Percentiles rank a stretch among this genome's conserved stretches.
Conservation (phyloP, 129 eudicot species). For the Silybum marianum region DNA sequence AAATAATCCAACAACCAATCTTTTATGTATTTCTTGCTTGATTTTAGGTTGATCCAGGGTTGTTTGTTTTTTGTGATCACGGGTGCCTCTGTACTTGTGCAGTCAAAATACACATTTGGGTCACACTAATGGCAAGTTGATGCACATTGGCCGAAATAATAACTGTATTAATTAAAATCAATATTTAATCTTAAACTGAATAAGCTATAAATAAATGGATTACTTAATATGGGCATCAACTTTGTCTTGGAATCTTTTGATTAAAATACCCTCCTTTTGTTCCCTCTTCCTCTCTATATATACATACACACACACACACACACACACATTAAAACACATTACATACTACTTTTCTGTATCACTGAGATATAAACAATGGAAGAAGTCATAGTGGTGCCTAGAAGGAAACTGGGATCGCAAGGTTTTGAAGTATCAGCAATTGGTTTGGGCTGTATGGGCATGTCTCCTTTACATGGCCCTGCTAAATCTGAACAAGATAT, state of each 20-base stretch:
- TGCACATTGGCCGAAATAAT: neutral
- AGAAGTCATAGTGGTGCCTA: conserved; percentile 27
- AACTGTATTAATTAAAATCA: conserved; percentile 9
- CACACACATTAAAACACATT: neutral
- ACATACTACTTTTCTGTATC: neutral
- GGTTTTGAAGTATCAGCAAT: conserved; percentile 56
- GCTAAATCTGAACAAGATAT: conserved; percentile 44
- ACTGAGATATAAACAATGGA: conserved; percentile 9
- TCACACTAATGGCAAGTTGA: conserved; percentile 1
- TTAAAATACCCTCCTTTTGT: conserved; percentile 18
- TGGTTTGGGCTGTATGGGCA: conserved; percentile 64
- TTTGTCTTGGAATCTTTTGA: conserved; percentile 18
- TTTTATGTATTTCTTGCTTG: neutral
- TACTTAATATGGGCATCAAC: conserved; percentile 17
- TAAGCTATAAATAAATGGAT: neutral
- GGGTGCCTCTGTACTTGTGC: too few relatives aligned
- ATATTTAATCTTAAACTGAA: neutral
- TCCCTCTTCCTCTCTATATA: neutral
- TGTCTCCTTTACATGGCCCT: conserved; percentile 50
- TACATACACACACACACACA: too few relatives aligned
- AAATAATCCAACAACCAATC: neutral
- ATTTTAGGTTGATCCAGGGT: neutral
- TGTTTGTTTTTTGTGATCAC: too few relatives aligned
- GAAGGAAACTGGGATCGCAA: conserved; percentile 55
- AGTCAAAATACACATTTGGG: neutral